Percentiles rank a stretch among this genome's conserved stretches.
phyloP scores from a whole-genome alignment of 1,139 yeast species.

The Geotrichum reessii region DNA sequence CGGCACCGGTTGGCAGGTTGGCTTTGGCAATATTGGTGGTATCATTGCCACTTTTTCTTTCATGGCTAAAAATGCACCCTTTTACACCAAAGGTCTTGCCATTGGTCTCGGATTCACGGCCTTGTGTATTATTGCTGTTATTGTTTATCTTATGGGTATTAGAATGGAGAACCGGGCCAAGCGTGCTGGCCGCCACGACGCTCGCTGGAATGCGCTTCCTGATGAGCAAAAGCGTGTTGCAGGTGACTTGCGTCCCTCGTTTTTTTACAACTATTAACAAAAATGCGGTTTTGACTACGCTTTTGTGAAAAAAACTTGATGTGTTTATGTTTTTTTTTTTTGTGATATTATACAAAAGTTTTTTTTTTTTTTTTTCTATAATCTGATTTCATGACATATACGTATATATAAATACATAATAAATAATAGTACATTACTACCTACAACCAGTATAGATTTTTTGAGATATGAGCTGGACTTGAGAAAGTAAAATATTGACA shows the following conservation, averaged over 20 bases:
- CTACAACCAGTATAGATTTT: no score
- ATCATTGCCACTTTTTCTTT: slow-evolving; percentile 64
- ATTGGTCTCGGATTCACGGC: slow-evolving; percentile 50
- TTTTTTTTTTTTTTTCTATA: neutral
- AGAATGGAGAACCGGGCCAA: slow-evolving; percentile 36
- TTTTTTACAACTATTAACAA: slow-evolving; percentile 43
- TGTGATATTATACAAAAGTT: neutral
- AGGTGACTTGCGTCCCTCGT: slow-evolving; percentile 66
- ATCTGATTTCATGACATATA: neutral
- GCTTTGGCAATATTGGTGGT: slow-evolving; percentile 81
- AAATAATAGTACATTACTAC: neutral
- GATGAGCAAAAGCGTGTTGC: slow-evolving; percentile 45
- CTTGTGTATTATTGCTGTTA: slow-evolving; percentile 45
- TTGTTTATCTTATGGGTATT: slow-evolving; percentile 42
- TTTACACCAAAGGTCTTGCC: slow-evolving; percentile 53
- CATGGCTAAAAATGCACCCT: slow-evolving; percentile 53
- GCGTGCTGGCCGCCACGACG: slow-evolving; percentile 33
- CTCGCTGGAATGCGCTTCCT: slow-evolving; percentile 41
- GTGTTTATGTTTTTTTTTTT: neutral
- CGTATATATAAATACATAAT: no score
- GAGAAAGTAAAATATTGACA: no score
- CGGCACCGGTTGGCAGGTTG: slow-evolving; percentile 72
- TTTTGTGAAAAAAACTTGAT: no score
- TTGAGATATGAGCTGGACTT: no score
- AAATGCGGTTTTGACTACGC: no score